Conservation (phyloP, 371 early-diverging fungal genomes). For the Umbelopsis sp. region DNA sequence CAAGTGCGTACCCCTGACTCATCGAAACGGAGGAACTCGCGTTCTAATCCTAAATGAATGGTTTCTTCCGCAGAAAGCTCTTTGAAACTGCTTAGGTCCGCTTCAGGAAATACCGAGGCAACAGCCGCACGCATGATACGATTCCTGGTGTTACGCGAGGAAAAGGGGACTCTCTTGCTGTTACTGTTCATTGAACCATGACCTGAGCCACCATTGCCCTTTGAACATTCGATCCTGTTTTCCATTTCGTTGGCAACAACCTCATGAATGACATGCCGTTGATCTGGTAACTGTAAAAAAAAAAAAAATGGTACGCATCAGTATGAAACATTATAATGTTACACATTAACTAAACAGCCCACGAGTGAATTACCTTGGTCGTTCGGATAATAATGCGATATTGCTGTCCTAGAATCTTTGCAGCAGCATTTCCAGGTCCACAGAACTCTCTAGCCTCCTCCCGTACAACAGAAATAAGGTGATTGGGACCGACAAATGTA, state of each 20-base stretch:
- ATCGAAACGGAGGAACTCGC: conserved; percentile 55
- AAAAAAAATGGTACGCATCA: too few species aligned
- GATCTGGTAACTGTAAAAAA: conserved; percentile 1
- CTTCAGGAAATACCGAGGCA: conserved; percentile 29
- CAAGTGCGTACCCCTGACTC: conserved; percentile 44
- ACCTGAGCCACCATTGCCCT: conserved; percentile 28
- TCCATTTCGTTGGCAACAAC: conserved; percentile 32
- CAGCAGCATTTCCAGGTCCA: conserved; percentile 22
- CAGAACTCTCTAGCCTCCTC: conserved; percentile 35
- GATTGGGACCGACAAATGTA: conserved; percentile 38
- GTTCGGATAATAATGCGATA: conserved; percentile 46
- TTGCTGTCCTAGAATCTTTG: conserved; percentile 22
- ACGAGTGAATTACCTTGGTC: conserved; percentile 27
- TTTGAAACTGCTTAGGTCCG: conserved; percentile 40
- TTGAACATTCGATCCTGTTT: conserved; percentile 29
- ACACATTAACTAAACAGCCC: neutral
- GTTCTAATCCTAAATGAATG: conserved; percentile 54
- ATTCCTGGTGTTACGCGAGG: conserved; percentile 16
- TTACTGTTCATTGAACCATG: conserved; percentile 23
- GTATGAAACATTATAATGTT: neutral
- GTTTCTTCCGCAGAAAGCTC: conserved; percentile 49
- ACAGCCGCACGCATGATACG: conserved; percentile 42
- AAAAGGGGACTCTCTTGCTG: conserved; percentile 19
- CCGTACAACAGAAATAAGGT: conserved; percentile 44
- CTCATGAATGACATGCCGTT: conserved; percentile 35